A percentile compares a stretch with the other conserved stretches of the same genome.
Conservation (phyloP, 164 flowering plant species). For the Magnolia changhungtana region DNA sequence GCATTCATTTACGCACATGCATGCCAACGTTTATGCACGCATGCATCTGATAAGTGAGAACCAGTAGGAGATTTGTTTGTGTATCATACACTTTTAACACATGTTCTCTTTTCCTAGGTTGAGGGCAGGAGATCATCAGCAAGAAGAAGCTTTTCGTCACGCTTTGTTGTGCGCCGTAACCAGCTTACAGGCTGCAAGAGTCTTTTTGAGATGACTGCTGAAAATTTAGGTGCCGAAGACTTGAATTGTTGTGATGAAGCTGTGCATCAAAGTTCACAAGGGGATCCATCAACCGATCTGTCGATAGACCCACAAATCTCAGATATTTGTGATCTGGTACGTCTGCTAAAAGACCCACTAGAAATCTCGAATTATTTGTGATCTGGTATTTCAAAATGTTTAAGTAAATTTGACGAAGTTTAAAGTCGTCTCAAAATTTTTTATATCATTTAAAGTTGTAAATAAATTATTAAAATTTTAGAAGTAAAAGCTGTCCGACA, state of each 20-base stretch:
- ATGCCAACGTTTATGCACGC: neutral
- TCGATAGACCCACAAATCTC: slow-evolving; percentile 19
- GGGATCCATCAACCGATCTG: slow-evolving; percentile 18
- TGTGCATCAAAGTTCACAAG: slow-evolving; percentile 1
- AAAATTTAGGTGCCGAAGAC: slow-evolving; percentile 14
- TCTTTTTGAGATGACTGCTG: slow-evolving; percentile 27
- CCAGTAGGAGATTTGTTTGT: too few relatives aligned
- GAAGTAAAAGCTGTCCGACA: too few relatives aligned
- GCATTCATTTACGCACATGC: neutral
- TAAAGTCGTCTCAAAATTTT: too few relatives aligned
- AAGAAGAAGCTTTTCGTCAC: slow-evolving; percentile 41
- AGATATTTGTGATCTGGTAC: slow-evolving; percentile 15
- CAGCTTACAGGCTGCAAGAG: slow-evolving; percentile 27
- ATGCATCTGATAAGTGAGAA: neutral
- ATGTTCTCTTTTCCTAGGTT: slow-evolving; percentile 17
- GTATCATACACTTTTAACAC: neutral
- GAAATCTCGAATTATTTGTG: too few relatives aligned
- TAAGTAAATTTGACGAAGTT: too few relatives aligned
- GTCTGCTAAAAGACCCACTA: too few relatives aligned
- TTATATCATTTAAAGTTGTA: too few relatives aligned
- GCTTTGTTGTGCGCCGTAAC: slow-evolving; percentile 32
- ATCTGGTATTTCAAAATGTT: too few relatives aligned
- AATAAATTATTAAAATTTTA: too few relatives aligned
- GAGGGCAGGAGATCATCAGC: slow-evolving; percentile 35
- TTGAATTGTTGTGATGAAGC: slow-evolving; percentile 16